A percentile compares a stretch with the other conserved stretches of the same genome.
These are phyloP conservation scores for Penicillium sp. DNA, from an alignment of 2,329 filamentous ascomycete species.

Conservation along the genomic window DNA sequence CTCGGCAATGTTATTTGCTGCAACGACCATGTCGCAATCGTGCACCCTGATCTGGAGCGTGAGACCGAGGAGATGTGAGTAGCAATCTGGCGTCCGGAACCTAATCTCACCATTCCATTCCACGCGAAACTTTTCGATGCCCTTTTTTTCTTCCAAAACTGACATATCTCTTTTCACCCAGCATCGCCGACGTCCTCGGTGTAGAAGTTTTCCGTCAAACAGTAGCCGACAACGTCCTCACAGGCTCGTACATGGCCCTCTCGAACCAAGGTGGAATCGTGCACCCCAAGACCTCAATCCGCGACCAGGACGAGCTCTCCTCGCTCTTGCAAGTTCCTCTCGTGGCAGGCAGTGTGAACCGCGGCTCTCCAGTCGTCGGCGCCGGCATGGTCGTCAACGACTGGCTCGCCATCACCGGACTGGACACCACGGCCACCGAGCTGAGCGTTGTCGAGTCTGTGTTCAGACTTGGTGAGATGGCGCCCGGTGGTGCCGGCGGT, in stretches of 20 bases:
- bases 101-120: not conserved
- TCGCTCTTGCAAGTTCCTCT: conserved; percentile 89
- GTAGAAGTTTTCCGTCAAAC: conserved; percentile 66
- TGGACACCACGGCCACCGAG: conserved; percentile 95
- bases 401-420: conserved; percentile 87
- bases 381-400: conserved; percentile 96
- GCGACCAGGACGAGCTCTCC: conserved; percentile 95
- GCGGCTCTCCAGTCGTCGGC: conserved; percentile 87
- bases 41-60: conserved; percentile 91
- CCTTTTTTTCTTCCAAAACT: not conserved
- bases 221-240: conserved; percentile 91
- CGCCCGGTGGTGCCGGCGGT: conserved; percentile 52
- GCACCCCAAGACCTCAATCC: conserved; percentile 91
- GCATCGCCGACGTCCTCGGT: conserved; percentile 72
- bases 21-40: conserved; percentile 92
- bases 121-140: not conserved
- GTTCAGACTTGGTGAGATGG: conserved; percentile 83
- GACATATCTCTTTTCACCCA: conserved; percentile 9
- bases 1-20: conserved; percentile 93
- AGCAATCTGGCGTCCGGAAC: not conserved
- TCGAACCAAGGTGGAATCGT: conserved; percentile 95
- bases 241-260: conserved; percentile 90
- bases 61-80: conserved; percentile 85
- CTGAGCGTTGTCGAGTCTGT: conserved; percentile 92
- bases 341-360: conserved; percentile 87